Evolutionary conservation across 495 filamentous ascomycete species (phyloP).

Genomic region (Aspergillus homomorphus): DNA sequence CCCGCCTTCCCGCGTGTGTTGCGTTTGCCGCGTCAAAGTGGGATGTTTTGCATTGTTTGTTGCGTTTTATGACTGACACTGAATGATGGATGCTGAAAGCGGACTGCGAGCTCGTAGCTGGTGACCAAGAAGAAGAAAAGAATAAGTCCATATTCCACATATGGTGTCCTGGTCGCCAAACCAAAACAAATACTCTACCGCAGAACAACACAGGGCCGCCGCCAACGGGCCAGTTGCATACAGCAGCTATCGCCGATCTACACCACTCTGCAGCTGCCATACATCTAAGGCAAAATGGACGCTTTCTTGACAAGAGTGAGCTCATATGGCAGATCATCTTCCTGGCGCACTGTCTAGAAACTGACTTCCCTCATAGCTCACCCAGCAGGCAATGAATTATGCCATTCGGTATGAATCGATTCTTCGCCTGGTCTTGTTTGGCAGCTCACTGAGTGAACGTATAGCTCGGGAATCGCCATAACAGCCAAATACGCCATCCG

Average conservation of each 20-base stretch:
- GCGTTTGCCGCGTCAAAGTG: constrained; percentile 3
- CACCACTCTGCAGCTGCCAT: neutral
- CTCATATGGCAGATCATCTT: constrained; percentile 3
- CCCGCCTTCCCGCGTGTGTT: constrained; percentile 11
- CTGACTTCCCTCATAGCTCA: constrained; percentile 48
- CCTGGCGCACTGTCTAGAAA: neutral
- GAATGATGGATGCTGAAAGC: constrained; percentile 12
- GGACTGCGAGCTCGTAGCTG: neutral
- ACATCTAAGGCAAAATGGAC: constrained; percentile 60
- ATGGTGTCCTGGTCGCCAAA: neutral
- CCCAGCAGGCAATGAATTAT: constrained; percentile 86
- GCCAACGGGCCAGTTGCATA: constrained; percentile 5
- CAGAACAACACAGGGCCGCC: constrained; percentile 18
- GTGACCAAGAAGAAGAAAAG: neutral
- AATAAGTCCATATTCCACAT: neutral
- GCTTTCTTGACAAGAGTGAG: constrained; percentile 66
- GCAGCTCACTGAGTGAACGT: constrained; percentile 13
- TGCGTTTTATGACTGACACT: constrained; percentile 2
- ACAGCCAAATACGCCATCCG: constrained; percentile 82
- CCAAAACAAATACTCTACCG: constrained; percentile 11
- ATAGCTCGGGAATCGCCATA: constrained; percentile 80
- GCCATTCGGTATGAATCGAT: constrained; percentile 62
- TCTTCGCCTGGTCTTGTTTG: neutral
- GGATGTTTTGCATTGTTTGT: constrained; percentile 7
- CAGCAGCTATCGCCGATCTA: constrained; percentile 3